Evolutionary conservation across 768 basidiomycete genomes (phyloP), one percentile per base, ranked within the genome.

Genomic region (Pluteus cervinus): DNA sequence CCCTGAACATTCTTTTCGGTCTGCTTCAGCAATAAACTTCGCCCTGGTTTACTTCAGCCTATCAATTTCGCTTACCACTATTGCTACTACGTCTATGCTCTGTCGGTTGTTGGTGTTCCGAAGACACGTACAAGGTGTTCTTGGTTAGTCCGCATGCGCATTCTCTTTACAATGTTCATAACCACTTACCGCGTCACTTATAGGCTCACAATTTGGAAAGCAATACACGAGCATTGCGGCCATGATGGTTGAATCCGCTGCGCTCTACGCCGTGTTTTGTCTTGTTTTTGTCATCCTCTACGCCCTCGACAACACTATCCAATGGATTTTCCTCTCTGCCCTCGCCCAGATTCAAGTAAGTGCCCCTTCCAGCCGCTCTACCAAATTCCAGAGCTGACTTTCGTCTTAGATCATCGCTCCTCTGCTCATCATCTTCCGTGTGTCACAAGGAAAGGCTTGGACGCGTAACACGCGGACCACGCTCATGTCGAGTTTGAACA

Each of bases 401-500:
- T 15, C 8, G 31, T 16, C 7, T 41, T 43, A 72, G 70, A 59
- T 68, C 53, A 61, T 71, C 21, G 68, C 71, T 8, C 62, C 64
- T 0, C 66, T 69, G 42, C 56, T 72, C 16, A 72, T 73, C 38
- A 69, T 69, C 24, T 66, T 65, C 29, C 65, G 70, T n/a, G 54
- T 73, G 8, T 63, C 68, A 2, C 55, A 66, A 41, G 71, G 71
- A 10, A 58, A 62, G 17, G 70, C 67, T 3, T 70, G 68, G 71
- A 55, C 45, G 24, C 46, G 50, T 34, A 41, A 52, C 20, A 61
- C 62, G 1, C 42, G 57, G 11, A 26, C 23, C n/a, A 33, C 5
- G n/a, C n/a, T n/a, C n/a, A n/a, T n/a, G n/a, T n/a, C n/a, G n/a
- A n/a, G n/a, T n/a, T n/a, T n/a, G n/a, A n/a, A n/a, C n/a, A n/a